A percentile compares a stretch with the other conserved stretches of the same genome.
These are phyloP conservation scores for Nemania abortiva DNA, from an alignment of 2,329 filamentous ascomycete species.

Conservation along the genomic window DNA sequence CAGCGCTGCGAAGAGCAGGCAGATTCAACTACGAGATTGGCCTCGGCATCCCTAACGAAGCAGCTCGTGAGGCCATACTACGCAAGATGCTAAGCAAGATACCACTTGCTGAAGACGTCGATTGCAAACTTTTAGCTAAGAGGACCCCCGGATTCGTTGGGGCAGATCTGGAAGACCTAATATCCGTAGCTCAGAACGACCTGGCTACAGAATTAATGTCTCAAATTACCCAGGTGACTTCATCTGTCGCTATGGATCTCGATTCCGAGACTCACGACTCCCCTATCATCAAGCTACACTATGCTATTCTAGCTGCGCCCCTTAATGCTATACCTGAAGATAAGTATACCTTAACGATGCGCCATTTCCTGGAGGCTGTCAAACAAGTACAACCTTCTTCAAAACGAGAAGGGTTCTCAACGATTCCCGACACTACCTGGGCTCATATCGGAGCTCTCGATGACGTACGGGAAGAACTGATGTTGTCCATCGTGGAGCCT, in stretches of 20 bases:
- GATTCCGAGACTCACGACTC: conserved; percentile 37
- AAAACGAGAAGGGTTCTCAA: conserved; percentile 93
- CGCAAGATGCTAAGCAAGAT: conserved; percentile 76
- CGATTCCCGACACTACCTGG: conserved; percentile 94
- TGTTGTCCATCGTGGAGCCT: conserved; percentile 87
- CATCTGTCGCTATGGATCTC: conserved; percentile 43
- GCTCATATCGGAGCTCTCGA: conserved; percentile 87
- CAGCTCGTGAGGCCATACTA: conserved; percentile 82
- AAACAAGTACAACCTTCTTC: conserved; percentile 82
- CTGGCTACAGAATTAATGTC: conserved; percentile 50
- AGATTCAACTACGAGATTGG: conserved; percentile 88
- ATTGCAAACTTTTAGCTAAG: conserved; percentile 80
- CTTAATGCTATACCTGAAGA: conserved; percentile 42
- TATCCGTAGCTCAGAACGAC: conserved; percentile 59
- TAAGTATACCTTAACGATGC: conserved; percentile 57
- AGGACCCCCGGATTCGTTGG: conserved; percentile 93
- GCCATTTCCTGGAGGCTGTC: conserved; percentile 80
- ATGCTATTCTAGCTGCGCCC: conserved; percentile 42
- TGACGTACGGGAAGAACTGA: conserved; percentile 82
- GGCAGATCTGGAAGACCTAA: conserved; percentile 81
- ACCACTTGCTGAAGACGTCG: conserved; percentile 74
- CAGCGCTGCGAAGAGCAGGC: conserved; percentile 78
- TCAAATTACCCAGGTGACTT: conserved; percentile 43
- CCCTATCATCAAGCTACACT: conserved; percentile 37
- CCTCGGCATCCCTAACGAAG: conserved; percentile 86